Conservation (phyloP, 805 yeast species). For the Nakazawaea sp. region DNA sequence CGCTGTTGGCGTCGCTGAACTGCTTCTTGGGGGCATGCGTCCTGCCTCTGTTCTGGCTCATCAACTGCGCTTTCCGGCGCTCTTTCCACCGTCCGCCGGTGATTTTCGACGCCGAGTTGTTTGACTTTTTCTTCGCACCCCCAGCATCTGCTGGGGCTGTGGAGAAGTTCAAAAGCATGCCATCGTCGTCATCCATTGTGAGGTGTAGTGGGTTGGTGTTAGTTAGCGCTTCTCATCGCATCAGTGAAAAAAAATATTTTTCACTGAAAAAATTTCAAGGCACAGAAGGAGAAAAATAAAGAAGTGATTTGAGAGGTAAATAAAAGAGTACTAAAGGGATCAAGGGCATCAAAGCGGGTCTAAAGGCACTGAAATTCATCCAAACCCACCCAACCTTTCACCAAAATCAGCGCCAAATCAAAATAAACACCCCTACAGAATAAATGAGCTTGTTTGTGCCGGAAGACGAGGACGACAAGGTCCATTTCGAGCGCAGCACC, state of each 20-base stretch:
- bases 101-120: slow-evolving; percentile 27
- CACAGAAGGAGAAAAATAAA: slow-evolving; percentile 1
- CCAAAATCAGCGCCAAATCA: neutral
- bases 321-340: neutral
- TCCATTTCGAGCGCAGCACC: too few relatives aligned
- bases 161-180: slow-evolving; percentile 69
- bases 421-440: neutral
- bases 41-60: slow-evolving; percentile 37
- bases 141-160: slow-evolving; percentile 26
- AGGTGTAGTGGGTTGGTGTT: neutral
- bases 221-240: neutral
- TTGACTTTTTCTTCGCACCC: slow-evolving; percentile 15
- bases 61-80: slow-evolving; percentile 54
- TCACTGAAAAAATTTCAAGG: slow-evolving; percentile 8
- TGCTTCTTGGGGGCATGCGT: slow-evolving; percentile 12
- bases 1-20: slow-evolving; percentile 13
- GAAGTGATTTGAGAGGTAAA: slow-evolving; percentile 8
- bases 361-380: too few relatives aligned
- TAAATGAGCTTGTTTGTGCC: slow-evolving; percentile 24
- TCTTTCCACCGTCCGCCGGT: slow-evolving; percentile 83
- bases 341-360: too few relatives aligned
- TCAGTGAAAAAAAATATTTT: neutral
- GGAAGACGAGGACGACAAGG: slow-evolving; percentile 28
- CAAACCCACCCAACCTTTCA: too few relatives aligned
- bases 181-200: slow-evolving; percentile 44